Conservation (phyloP, 768 basidiomycete genomes). For the Obba rivulosa region DNA sequence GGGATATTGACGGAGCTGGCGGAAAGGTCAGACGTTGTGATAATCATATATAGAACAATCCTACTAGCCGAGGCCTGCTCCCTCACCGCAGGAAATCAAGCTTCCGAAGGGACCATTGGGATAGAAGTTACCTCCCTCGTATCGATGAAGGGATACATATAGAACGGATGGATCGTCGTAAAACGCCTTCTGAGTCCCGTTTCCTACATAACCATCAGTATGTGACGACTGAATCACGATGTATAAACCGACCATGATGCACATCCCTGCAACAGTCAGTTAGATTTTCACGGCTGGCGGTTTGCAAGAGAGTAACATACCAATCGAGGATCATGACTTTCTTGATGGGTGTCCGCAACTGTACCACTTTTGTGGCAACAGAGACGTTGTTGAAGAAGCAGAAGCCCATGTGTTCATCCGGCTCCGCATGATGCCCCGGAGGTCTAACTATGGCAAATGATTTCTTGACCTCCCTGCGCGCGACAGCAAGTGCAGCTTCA, state of each 20-base stretch:
- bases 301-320: constrained; percentile 40
- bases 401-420: constrained; percentile 98
- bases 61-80: constrained; percentile 80
- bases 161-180: constrained; percentile 88
- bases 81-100: constrained; percentile 81
- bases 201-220: constrained; percentile 48
- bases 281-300: not conserved
- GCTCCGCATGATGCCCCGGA: constrained; percentile 97
- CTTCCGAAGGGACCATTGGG: constrained; percentile 90
- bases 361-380: constrained; percentile 81
- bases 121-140: constrained; percentile 89
- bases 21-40: constrained; percentile 2
- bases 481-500: constrained; percentile 84
- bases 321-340: constrained; percentile 93
- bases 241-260: constrained; percentile 66
- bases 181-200: constrained; percentile 96
- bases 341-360: constrained; percentile 62
- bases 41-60: constrained; percentile 16
- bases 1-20: constrained; percentile 91
- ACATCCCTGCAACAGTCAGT: constrained; percentile 64
- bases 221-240: not conserved
- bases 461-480: constrained; percentile 73
- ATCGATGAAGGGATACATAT: constrained; percentile 93
- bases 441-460: constrained; percentile 94
- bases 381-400: constrained; percentile 99